Percentiles rank a stretch among this genome's conserved stretches.
Evolutionary conservation across 1,284 basidiomycete genomes (phyloP).

Genomic region (Amylostereum chailletii): DNA sequence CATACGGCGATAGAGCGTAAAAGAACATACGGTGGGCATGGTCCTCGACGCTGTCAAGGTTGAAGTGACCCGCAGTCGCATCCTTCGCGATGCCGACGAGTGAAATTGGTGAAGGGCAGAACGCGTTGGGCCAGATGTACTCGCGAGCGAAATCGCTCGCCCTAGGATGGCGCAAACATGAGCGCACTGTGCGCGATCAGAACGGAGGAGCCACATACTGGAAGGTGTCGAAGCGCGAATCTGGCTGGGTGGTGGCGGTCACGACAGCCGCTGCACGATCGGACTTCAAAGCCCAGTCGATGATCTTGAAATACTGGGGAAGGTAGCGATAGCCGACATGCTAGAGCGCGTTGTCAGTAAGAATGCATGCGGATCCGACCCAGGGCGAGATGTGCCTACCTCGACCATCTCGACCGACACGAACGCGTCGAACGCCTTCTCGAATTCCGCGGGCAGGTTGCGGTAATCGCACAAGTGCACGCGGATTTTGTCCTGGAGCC

Average conservation of each 20-base stretch:
- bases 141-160: conserved; percentile 86
- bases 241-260: conserved; percentile 80
- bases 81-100: conserved; percentile 58
- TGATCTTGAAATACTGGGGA: conserved; percentile 61
- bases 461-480: conserved; percentile 78
- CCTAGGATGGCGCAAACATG: conserved; percentile 23
- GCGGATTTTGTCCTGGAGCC: conserved; percentile 45
- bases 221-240: conserved; percentile 59
- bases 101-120: conserved; percentile 73
- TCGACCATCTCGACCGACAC: conserved; percentile 80
- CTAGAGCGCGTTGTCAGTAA: background rate
- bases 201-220: conserved; percentile 37
- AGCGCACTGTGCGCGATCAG: too few species aligned
- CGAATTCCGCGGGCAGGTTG: conserved; percentile 55
- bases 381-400: conserved; percentile 15
- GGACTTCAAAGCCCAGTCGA: conserved; percentile 78
- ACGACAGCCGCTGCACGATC: conserved; percentile 64
- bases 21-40: conserved; percentile 62
- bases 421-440: conserved; percentile 59
- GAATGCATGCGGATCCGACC: background rate
- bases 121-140: conserved; percentile 92
- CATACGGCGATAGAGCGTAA: background rate
- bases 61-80: conserved; percentile 64
- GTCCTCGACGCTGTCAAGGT: conserved; percentile 82
- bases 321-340: background rate